Evolutionary conservation across 768 basidiomycete species (phyloP), one percentile per base, ranked within the genome.

Genomic region (Mycena sanguinolenta): DNA sequence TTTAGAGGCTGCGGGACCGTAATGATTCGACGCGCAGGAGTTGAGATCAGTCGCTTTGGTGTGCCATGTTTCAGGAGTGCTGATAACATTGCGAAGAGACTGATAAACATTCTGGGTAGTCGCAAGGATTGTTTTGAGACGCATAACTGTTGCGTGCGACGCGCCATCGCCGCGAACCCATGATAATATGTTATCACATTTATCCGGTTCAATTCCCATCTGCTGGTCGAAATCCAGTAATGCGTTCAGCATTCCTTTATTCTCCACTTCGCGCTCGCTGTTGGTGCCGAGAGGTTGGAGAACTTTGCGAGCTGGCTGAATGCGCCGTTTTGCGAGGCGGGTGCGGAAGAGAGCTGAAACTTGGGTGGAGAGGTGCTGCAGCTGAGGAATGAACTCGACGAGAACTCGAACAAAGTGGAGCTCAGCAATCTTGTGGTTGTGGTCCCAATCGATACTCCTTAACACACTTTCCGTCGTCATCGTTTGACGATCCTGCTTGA

Each of bases 31-130:
- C 1, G 70, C 69, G 36, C 67, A 44, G 0, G 67, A 65, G 38
- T 75, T 75, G 14, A 75, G 58, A 49, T 70, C 68, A 6, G 75
- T 75, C 1, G 72, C 67, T 39, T 70, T 69, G 23, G 68, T 62
- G 53, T 75, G 75, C 72, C 72, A 75, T 9, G 70, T 63, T 52
- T 73, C 75, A 8, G 73, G 70, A 4, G 70, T 71, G 39, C 58
- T 57, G 44, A 75, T 65, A 28, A 39, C 64, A 36, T 73, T 73
- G 27, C 63, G 64, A n/a, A 74, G 72, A 10, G 73, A 63, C 28
- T 21, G 0, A 12, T 46, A 46, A 12, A 46, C n/a, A 12, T 69
- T 27, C 6, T 62, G 58, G 23, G 65, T 49, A 21, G 62, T 36
- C 7, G 62, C 50, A 17, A 71, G 30, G 21, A 46, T 46, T 5